Base-by-base conservation (phyloP, 2,329 filamentous ascomycete species). In the Trichoderma cornu-damae region DNA sequence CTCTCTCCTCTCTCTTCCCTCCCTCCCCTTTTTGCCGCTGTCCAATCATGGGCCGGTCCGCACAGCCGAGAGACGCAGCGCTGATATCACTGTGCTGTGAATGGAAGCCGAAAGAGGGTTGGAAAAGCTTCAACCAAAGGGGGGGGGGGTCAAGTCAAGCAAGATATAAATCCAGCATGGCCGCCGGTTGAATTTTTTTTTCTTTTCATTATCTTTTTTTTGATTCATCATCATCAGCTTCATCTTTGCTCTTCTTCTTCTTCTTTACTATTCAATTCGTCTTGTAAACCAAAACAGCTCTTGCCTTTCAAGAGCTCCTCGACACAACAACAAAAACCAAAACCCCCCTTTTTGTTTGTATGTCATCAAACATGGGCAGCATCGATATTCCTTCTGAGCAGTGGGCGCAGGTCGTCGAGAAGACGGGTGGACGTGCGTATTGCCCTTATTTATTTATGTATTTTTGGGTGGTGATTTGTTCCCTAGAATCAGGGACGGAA, bases 401-500 rank as follows among this genome's bases (percentile, higher is more conserved):
- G 79, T 95, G 88, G 90, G 93, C 93, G 51, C 89, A 94, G 75
- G 89, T 97, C 65, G 80, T 94, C 66, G 89, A 96, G 75, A 83
- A 90, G 79, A 86, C 81, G 58, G 90, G 89, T 65, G 86, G 85
- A 57, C 83, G 86, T 78, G 78, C 68, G 82, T 77, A n/a, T n/a
- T n/a, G n/a, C n/a, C n/a, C n/a, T n/a, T n/a, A n/a, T n/a, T n/a
- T n/a, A n/a, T n/a, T n/a, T n/a, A n/a, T n/a, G n/a, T n/a, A n/a
- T n/a, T n/a, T n/a, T n/a, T n/a, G n/a, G n/a, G n/a, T n/a, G n/a
- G n/a, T n/a, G n/a, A n/a, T n/a, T n/a, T n/a, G n/a, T 24, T 6
- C 6, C 20, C 20, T 37, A 3, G 43, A 7, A 59, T 16, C 28
- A n/a, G n/a, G n/a, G n/a, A n/a, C n/a, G n/a, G n/a, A n/a, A n/a